These are phyloP conservation scores for Psilocybe subaeruginosa DNA, from an alignment of 768 basidiomycete genomes.

Conservation along the genomic window DNA sequence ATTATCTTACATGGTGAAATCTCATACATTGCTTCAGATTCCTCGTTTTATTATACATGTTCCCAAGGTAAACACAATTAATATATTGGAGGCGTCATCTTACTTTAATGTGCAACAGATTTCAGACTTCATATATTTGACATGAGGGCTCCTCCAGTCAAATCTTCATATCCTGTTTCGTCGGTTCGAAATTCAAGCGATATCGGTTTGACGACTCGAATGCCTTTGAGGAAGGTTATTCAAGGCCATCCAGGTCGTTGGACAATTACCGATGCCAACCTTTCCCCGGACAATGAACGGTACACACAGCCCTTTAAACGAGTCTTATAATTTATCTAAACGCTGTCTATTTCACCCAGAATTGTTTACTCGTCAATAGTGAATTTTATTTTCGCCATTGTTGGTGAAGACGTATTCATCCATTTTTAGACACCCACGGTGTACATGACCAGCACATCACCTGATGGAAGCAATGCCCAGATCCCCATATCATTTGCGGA, in stretches of 20 bases:
- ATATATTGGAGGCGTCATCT: not conserved
- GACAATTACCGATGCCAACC: conserved; percentile 95
- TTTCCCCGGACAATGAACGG: conserved; percentile 89
- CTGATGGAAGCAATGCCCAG: conserved; percentile 63
- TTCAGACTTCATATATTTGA: conserved; percentile 91
- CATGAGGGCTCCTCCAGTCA: conserved; percentile 50
- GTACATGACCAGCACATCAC: conserved; percentile 69
- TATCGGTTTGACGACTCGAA: conserved; percentile 39
- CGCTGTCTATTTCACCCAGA: conserved; percentile 37
- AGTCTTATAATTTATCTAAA: not conserved
- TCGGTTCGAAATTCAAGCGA: conserved; percentile 24
- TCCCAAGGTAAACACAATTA: conserved; percentile 61
- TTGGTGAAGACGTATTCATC: not conserved
- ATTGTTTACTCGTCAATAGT: conserved; percentile 95
- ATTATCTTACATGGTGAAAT: not conserved
- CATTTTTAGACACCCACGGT: conserved; percentile 61
- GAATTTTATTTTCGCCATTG: conserved; percentile 21
- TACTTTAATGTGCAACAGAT: conserved; percentile 47
- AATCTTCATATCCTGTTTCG: conserved; percentile 22
- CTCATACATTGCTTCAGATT: conserved; percentile 49
- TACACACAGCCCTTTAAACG: conserved; percentile 28
- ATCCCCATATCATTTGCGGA: conserved; percentile 65
- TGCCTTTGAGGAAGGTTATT: conserved; percentile 63
- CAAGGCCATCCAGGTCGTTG: conserved; percentile 78
- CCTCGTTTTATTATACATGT: conserved; percentile 93